These are phyloP conservation scores for Pyricularia sp. DNA, from an alignment of 2,329 filamentous ascomycete genomes.

Conservation along the genomic window DNA sequence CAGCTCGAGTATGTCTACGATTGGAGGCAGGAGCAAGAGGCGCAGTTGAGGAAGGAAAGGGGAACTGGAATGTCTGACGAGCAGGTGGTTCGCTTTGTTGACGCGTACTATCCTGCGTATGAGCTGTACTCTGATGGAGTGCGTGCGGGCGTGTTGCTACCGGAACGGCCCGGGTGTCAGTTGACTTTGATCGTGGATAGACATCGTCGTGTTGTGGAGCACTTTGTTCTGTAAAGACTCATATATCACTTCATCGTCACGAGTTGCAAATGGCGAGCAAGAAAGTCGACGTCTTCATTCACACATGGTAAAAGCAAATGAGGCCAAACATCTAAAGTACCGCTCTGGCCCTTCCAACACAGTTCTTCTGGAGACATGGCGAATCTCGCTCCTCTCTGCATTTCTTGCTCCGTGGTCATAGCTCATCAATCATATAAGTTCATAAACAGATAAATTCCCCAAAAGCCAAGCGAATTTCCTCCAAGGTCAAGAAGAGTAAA, in stretches of 20 bases:
- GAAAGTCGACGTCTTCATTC: not conserved
- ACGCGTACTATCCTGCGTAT: conserved; percentile 57
- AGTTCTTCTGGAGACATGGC: not conserved
- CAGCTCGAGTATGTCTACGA: conserved; percentile 64
- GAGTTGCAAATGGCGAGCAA: conserved; percentile 3
- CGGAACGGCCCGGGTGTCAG: conserved; percentile 35
- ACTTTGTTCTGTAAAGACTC: conserved; percentile 27
- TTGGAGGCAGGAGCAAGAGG: conserved; percentile 76
- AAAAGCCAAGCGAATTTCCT: not conserved
- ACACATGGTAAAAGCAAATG: not conserved
- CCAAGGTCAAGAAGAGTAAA: not conserved
- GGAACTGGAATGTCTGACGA: conserved; percentile 74
- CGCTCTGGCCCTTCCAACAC: not conserved
- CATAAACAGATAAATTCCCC: not conserved
- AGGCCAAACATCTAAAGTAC: not conserved
- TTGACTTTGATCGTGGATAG: conserved; percentile 48
- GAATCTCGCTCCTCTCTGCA: not conserved
- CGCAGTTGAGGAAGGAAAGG: conserved; percentile 48
- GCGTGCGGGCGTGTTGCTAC: conserved; percentile 44
- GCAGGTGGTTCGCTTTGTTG: conserved; percentile 62
- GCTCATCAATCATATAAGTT: conserved; percentile 2
- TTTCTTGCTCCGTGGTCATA: not conserved
- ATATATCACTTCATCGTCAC: too few relatives aligned
- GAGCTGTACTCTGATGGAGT: conserved; percentile 53
- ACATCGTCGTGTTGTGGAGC: conserved; percentile 46